Conservation (phyloP, 2,329 filamentous ascomycete species). For the Aphanocladium album region DNA sequence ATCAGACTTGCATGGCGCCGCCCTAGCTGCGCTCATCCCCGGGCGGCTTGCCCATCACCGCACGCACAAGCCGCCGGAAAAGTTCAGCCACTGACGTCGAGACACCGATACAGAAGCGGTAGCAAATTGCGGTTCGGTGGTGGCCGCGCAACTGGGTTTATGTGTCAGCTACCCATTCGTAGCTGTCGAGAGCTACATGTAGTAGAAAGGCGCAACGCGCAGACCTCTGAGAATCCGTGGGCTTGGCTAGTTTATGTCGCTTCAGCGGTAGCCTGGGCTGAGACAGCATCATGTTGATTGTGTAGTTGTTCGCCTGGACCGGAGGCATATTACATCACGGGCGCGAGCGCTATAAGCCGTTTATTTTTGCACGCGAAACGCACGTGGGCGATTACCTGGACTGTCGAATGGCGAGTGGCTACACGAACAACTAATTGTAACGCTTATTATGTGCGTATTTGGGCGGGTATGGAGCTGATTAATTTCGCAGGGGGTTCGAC, state of each 20-base stretch:
- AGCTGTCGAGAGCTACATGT: no score
- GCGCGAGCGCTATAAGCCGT: no score
- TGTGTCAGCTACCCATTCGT: no score
- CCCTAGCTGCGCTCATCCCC: no score
- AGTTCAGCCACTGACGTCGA: conserved; percentile 2
- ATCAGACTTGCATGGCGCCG: no score
- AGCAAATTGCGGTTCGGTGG: neutral
- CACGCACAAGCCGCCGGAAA: no score
- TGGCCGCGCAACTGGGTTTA: neutral
- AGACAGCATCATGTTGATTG: neutral
- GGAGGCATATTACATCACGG: no score
- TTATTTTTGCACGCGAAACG: no score
- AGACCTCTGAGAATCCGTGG: neutral
- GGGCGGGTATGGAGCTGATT: neutral
- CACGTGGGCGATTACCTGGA: neutral
- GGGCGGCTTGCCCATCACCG: no score
- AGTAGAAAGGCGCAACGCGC: neutral
- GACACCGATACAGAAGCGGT: neutral
- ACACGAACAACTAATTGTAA: no score
- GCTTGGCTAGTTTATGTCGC: neutral
- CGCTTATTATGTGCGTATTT: neutral
- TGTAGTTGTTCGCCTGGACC: no score
- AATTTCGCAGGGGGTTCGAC: neutral
- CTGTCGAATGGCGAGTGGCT: neutral
- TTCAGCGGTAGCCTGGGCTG: neutral